Conservation (phyloP, 176 grass and related monocot species). For the Areca catechu region DNA sequence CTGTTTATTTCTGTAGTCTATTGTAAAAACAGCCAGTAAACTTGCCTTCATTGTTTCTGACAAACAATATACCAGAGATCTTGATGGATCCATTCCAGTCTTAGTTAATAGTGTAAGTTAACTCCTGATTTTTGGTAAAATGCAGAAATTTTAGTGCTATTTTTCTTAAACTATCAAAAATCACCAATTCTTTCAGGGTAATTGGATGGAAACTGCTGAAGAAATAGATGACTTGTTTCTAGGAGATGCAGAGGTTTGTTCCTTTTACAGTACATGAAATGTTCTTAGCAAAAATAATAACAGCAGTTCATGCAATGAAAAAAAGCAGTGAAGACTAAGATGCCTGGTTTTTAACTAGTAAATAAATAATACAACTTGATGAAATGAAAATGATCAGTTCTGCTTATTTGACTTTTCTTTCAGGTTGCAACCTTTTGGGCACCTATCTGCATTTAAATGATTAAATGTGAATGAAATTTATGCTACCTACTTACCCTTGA, state of each 20-base stretch:
- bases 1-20: constrained; percentile 19
- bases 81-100: constrained; percentile 75
- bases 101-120: constrained; percentile 71
- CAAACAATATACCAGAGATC: constrained; percentile 49
- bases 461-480: background rate
- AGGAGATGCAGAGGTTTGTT: constrained; percentile 68
- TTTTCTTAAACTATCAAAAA: constrained; percentile 17
- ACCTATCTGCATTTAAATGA: background rate
- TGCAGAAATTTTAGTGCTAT: background rate
- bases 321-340: no score
- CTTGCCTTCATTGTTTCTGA: constrained; percentile 58
- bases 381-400: no score
- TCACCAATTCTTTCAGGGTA: constrained; percentile 40
- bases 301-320: no score
- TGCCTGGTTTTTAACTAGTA: no score
- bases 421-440: background rate
- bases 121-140: background rate
- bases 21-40: constrained; percentile 45
- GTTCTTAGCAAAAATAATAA: no score
- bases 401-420: no score
- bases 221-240: constrained; percentile 86
- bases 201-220: constrained; percentile 79
- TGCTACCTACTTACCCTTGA: background rate
- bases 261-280: background rate
- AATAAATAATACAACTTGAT: no score